Evolutionary conservation across 306 rosid genomes (phyloP).

Genomic region (Malus sieversii): DNA sequence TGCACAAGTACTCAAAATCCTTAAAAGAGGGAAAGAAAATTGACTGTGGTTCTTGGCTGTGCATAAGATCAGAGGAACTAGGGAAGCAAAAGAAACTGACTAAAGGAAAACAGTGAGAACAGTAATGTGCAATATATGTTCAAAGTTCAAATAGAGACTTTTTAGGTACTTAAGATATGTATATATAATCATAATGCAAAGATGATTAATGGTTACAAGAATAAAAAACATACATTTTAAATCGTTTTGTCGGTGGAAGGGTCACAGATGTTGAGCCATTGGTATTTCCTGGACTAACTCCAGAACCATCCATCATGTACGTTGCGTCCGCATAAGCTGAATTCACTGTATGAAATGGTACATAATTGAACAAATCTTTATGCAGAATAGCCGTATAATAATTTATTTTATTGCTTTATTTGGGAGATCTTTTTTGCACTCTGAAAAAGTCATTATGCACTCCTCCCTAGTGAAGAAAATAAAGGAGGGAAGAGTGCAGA

Average conservation of each 20-base stretch:
- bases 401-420: not conserved
- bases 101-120: not conserved
- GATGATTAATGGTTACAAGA: slow-evolving; percentile 5
- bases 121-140: not conserved
- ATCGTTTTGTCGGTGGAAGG: slow-evolving; percentile 72
- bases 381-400: slow-evolving; percentile 11
- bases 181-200: slow-evolving; percentile 16
- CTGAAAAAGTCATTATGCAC: not conserved
- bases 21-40: not conserved
- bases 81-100: not conserved
- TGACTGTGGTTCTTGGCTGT: not conserved
- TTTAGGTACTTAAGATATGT: not conserved
- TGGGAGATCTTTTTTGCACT: not conserved
- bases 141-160: not conserved
- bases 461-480: not conserved
- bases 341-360: slow-evolving; percentile 34
- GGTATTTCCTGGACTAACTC: slow-evolving; percentile 40
- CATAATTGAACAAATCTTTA: slow-evolving; percentile 15
- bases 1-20: not conserved
- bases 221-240: slow-evolving; percentile 71
- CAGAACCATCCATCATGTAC: slow-evolving; percentile 44
- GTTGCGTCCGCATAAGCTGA: slow-evolving; percentile 36
- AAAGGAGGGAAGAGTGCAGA: not conserved
- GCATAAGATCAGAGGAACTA: slow-evolving; percentile 15
- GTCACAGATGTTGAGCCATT: slow-evolving; percentile 44